phyloP scores from a whole-genome alignment of 305 asterid genomes.

The Vinca major region DNA sequence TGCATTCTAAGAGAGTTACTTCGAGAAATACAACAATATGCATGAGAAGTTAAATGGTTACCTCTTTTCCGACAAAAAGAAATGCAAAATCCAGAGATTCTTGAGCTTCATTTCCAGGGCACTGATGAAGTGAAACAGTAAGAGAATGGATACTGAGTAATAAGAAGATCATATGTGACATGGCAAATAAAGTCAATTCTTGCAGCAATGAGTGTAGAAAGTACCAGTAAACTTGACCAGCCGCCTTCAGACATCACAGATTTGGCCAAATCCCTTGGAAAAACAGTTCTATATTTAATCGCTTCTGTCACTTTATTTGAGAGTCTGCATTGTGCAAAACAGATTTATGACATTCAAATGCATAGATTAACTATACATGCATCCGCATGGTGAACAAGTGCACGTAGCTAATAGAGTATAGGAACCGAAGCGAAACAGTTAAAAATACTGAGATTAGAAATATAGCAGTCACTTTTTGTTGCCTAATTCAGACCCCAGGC shows the following conservation, averaged over 20 bases:
- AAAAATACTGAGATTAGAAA: background rate
- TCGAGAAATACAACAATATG: background rate
- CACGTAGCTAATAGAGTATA: background rate
- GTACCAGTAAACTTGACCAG: constrained; percentile 74
- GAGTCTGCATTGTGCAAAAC: constrained; percentile 12
- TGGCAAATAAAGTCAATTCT: background rate
- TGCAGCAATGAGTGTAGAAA: constrained; percentile 2
- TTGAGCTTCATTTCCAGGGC: constrained; percentile 49
- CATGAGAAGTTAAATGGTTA: constrained; percentile 17
- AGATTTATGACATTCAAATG: background rate
- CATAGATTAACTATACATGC: background rate
- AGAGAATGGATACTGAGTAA: constrained; percentile 12
- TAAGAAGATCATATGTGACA: background rate
- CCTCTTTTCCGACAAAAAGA: constrained; percentile 80
- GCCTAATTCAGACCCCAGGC: background rate
- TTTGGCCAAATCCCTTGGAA: constrained; percentile 62
- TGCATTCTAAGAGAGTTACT: background rate
- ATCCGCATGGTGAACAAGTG: background rate
- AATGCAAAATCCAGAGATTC: constrained; percentile 56
- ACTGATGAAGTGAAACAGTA: constrained; percentile 38
- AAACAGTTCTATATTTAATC: constrained; percentile 59
- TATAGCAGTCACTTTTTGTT: background rate
- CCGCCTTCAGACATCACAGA: constrained; percentile 76
- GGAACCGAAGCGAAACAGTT: background rate
- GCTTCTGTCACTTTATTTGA: constrained; percentile 42